Evolutionary conservation across 2,329 filamentous ascomycete genomes (phyloP), one percentile per base, ranked within the genome.

Genomic region (Zopfia rhizophila): DNA sequence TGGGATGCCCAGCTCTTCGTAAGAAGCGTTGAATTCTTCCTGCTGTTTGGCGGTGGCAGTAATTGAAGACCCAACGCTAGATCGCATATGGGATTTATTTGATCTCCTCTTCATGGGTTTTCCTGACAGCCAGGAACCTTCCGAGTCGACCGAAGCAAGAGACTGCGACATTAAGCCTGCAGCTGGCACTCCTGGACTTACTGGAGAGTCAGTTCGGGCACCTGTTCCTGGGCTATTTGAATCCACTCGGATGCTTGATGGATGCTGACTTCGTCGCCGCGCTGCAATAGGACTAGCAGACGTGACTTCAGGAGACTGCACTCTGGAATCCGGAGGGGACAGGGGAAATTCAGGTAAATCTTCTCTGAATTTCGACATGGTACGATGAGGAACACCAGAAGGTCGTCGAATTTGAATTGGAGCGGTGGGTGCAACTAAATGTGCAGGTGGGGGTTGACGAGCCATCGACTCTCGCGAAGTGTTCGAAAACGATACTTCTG

Each of bases 51-150:
- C 56, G 14, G 71, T 60, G 23, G 70, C 65, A 7, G 12, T 25
- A n/a, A n/a, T n/a, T 3, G 63, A 60, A 6, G 78, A 80, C 12
- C 73, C 72, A 16, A 74, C 64, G 54, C 78, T 79, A 55, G 78
- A 80, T 37, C 71, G 73, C 54, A 75, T 58, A 56, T 73, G 65
- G 43, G 72, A 75, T 56, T 65, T 74, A 63, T 65, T 73, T 53
- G 76, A 80, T 45, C 68, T 70, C 31, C 74, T 73, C 68, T 80
- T 74, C 57, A 78, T 69, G 51, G 81, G 78, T 45, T 87, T 86
- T 12, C 93, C 91, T 3, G 91, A 94, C 31, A 99, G 85, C 94
- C 94, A 99, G 0, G 92, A 97, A 4, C 84, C 94, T 75, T 99
- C 94, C 0, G 92, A 97, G 65, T 97, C 94, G 48, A 97, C 90